Conservation (phyloP, 2,329 filamentous ascomycete genomes). For the Aspergillus jensenii region DNA sequence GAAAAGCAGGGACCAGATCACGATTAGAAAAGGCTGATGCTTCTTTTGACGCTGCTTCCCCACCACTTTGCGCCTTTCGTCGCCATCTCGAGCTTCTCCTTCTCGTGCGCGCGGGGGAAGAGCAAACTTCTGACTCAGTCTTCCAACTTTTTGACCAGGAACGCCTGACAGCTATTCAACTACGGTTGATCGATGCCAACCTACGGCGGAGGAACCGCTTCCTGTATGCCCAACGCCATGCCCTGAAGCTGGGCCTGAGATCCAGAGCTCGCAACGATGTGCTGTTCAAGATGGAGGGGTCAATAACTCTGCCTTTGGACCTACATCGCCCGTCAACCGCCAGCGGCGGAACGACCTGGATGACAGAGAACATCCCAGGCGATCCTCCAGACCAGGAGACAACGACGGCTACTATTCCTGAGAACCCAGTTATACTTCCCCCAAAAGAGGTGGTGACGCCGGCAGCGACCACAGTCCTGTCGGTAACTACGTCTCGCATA, state of each 20-base stretch:
- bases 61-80: neutral
- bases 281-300: too few relatives aligned
- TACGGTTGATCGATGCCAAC: conserved; percentile 10
- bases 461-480: neutral
- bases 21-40: neutral
- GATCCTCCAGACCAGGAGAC: neutral
- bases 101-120: neutral
- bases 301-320: too few relatives aligned
- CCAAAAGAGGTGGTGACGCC: neutral
- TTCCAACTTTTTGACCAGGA: neutral
- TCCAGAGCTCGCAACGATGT: too few relatives aligned
- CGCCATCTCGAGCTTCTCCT: neutral
- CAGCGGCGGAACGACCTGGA: too few relatives aligned
- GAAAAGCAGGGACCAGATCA: neutral
- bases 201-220: conserved; percentile 13
- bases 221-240: conserved; percentile 13
- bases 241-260: neutral
- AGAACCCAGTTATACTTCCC: neutral
- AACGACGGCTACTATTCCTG: neutral
- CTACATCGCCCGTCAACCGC: too few relatives aligned
- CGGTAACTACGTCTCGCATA: neutral
- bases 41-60: neutral
- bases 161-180: neutral
- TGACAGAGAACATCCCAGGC: too few relatives aligned
- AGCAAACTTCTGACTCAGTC: neutral